Base-by-base conservation (phyloP, 352 stramenopile genomes). In the Phytopythium helicoides region DNA sequence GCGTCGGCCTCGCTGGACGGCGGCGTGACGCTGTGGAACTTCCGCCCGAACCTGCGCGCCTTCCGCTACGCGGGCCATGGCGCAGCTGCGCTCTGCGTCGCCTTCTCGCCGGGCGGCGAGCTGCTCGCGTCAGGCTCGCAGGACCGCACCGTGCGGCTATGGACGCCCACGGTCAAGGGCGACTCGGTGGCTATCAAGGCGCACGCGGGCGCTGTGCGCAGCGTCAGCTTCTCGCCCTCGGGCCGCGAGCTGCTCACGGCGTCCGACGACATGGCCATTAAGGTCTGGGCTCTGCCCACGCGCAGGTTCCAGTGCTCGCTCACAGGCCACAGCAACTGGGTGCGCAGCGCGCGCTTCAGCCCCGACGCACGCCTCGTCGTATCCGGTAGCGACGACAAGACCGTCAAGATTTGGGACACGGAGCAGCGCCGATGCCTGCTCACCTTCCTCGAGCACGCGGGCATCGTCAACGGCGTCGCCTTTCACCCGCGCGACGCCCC, bases 191-290 rank as follows among this genome's bases (percentile, higher is more conserved):
- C 58, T n/a, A 81, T 92, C 54, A 89, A 92, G 60, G 78, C 73
- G 10, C 78, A 89, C 48, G 79, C 76, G 6, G 78, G 76, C 10
- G 78, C 69, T 18, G 76, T 91, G 33, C 76, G 91, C 51, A 85
- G 81, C 52, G 87, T 97, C 44, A 73, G 73, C 49, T 98, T 97
- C 61, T 92, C 86, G 42, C 60, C 68, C 31, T 89, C 90, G 22
- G 73, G 67, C 26, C 63, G 73, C 25, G 66, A 92, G 56, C 62
- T 98, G 10, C 62, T 98, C 34, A 97, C 91, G 7, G 85, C 77
- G 22, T 96, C 87, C 19, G 90, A 98, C 63, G 93, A 98, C 63
- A 97, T 97, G 75, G 93, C 82, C 16, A 73, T 96, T 53, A 98
- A 98, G 60, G 56, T 98, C 19, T 96, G 81, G 78, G 62, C 79